These are phyloP conservation scores for Candida yuanshanica DNA, from an alignment of 805 yeast species.

Conservation along the genomic window DNA sequence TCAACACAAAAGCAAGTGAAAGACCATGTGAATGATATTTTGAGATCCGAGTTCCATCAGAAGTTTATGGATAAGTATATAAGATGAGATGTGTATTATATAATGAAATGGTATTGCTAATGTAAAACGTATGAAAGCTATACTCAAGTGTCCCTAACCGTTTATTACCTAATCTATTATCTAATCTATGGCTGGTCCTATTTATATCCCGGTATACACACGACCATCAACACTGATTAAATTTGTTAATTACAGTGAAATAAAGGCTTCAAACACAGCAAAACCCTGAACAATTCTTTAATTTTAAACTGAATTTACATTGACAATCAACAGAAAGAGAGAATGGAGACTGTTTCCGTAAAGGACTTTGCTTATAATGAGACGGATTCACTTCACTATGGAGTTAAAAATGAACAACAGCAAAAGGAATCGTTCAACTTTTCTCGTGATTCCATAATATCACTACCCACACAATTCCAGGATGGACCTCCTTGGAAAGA, in stretches of 20 bases:
- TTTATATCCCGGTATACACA: not conserved
- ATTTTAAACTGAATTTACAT: not conserved
- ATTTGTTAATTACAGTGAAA: no score
- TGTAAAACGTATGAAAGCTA: not conserved
- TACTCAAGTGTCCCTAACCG: not conserved
- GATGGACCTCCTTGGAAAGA: conserved; percentile 32
- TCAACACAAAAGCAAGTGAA: conserved; percentile 17
- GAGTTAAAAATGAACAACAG: conserved; percentile 29
- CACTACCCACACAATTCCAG: conserved; percentile 20
- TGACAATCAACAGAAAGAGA: not conserved
- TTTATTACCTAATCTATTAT: not conserved
- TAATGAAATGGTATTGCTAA: not conserved
- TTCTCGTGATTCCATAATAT: conserved; percentile 11
- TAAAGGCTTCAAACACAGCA: no score
- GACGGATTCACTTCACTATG: conserved; percentile 66
- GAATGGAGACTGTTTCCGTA: conserved; percentile 36
- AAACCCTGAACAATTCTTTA: no score
- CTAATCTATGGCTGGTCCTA: not conserved
- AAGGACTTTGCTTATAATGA: conserved; percentile 80
- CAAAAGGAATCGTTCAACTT: conserved; percentile 17
- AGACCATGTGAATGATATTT: conserved; percentile 27
- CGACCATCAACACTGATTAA: no score
- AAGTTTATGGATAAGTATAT: conserved; percentile 19
- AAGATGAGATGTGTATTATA: conserved; percentile 3
- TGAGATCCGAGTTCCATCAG: conserved; percentile 19